Conservation (phyloP, 805 yeast genomes). For the Kodamaea fukazawae region DNA sequence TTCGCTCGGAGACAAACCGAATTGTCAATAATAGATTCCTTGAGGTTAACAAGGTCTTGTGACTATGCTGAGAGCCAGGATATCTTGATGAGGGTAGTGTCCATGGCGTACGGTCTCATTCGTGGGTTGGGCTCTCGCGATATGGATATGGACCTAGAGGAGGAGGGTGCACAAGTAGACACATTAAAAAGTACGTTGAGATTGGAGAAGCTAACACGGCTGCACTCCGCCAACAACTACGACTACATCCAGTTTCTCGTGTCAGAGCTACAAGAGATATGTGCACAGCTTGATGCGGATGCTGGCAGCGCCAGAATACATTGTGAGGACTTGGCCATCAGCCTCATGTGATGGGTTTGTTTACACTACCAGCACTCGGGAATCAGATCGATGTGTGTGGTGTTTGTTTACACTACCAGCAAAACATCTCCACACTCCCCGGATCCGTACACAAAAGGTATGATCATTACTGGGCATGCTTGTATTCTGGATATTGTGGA, state of each 20-base stretch:
- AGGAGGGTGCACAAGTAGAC: not conserved
- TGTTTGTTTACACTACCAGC: too few species aligned
- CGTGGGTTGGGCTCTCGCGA: conserved; percentile 7
- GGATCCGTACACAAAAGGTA: too few species aligned
- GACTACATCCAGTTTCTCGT: conserved; percentile 15
- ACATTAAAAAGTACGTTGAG: conserved; percentile 5
- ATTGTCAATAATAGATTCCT: conserved; percentile 21
- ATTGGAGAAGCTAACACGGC: conserved; percentile 6
- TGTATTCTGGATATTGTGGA: too few species aligned
- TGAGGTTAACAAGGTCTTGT: conserved; percentile 10
- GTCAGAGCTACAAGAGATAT: conserved; percentile 11
- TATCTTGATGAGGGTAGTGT: conserved; percentile 11
- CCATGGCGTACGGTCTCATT: conserved; percentile 12
- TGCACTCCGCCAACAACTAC: conserved; percentile 6
- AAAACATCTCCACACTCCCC: too few species aligned
- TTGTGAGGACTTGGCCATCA: conserved; percentile 11
- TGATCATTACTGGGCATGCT: too few species aligned
- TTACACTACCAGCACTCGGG: too few species aligned
- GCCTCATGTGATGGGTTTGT: conserved; percentile 4
- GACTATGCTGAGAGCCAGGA: conserved; percentile 5
- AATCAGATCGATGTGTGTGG: too few species aligned
- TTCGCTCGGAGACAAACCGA: conserved; percentile 38
- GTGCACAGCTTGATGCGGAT: conserved; percentile 8
- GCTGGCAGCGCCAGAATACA: conserved; percentile 9
- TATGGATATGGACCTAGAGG: not conserved